These are phyloP conservation scores for Lignosus rhinocerotis DNA, from an alignment of 1,284 basidiomycete species.

Conservation along the genomic window DNA sequence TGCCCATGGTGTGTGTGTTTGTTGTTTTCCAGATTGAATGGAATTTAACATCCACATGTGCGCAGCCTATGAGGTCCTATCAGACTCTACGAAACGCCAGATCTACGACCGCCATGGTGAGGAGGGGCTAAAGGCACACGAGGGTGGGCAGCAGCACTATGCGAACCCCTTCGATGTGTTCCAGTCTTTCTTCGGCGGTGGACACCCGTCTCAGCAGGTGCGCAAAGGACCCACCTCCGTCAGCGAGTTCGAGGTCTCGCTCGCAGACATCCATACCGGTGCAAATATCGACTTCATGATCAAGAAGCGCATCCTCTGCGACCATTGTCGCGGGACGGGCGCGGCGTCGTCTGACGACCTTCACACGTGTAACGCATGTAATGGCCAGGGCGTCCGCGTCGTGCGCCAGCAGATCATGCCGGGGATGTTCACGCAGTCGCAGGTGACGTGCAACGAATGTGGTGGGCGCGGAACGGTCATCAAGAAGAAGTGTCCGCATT, in stretches of 20 bases:
- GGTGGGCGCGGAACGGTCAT: conserved; percentile 82
- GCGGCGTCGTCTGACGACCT: conserved; percentile 87
- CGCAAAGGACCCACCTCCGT: conserved; percentile 82
- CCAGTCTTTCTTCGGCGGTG: conserved; percentile 86
- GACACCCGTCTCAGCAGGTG: conserved; percentile 61
- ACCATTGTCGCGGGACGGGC: conserved; percentile 90
- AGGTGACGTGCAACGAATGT: conserved; percentile 79
- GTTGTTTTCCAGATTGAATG: not conserved
- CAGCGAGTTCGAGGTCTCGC: conserved; percentile 84
- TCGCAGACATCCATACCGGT: conserved; percentile 86
- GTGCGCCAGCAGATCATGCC: conserved; percentile 93
- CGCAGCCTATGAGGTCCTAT: conserved; percentile 90
- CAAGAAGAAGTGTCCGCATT: conserved; percentile 76
- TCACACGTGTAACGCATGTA: conserved; percentile 77
- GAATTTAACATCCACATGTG: not conserved
- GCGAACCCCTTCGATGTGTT: conserved; percentile 95
- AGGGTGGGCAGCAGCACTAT: conserved; percentile 67
- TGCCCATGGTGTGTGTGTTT: conserved; percentile 66
- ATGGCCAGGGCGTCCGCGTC: conserved; percentile 83
- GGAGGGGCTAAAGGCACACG: conserved; percentile 88
- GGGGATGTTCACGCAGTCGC: conserved; percentile 88
- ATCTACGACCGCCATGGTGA: conserved; percentile 94
- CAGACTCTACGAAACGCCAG: conserved; percentile 79
- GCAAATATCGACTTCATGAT: conserved; percentile 87
- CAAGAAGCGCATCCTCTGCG: conserved; percentile 86